phyloP scores from a whole-genome alignment of 345 rosid species.

The Cardamine resedifolia region DNA sequence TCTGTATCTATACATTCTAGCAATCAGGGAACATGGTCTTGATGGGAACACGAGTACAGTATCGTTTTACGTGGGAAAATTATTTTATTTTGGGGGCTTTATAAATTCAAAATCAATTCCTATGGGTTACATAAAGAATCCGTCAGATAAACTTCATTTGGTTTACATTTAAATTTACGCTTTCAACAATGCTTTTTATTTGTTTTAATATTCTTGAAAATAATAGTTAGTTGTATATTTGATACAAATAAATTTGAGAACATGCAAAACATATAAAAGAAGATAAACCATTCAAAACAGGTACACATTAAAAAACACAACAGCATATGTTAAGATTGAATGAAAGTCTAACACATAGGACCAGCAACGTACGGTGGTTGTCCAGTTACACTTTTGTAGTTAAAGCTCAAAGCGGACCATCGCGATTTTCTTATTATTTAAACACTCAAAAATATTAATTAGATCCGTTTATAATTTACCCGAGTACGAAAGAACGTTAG shows the following conservation, averaged over 20 bases:
- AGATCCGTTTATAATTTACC: neutral
- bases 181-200: neutral
- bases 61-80: constrained; percentile 4
- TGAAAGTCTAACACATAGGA: constrained; percentile 1
- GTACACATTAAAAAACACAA: neutral
- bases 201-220: neutral
- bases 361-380: neutral
- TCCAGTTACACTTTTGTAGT: neutral
- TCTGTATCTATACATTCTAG: constrained; percentile 26
- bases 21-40: constrained; percentile 36
- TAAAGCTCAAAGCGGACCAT: constrained; percentile 2
- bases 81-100: neutral
- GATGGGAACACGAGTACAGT: constrained; percentile 20
- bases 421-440: neutral
- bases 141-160: neutral
- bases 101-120: neutral
- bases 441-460: neutral
- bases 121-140: neutral
- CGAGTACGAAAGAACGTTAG: neutral
- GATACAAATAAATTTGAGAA: neutral
- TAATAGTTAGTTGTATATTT: neutral
- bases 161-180: neutral
- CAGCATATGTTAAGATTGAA: constrained; percentile 3
- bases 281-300: neutral
- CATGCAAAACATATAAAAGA: neutral